Conservation (phyloP, 2,329 filamentous ascomycete species). For the Lachnellula willkommii region DNA sequence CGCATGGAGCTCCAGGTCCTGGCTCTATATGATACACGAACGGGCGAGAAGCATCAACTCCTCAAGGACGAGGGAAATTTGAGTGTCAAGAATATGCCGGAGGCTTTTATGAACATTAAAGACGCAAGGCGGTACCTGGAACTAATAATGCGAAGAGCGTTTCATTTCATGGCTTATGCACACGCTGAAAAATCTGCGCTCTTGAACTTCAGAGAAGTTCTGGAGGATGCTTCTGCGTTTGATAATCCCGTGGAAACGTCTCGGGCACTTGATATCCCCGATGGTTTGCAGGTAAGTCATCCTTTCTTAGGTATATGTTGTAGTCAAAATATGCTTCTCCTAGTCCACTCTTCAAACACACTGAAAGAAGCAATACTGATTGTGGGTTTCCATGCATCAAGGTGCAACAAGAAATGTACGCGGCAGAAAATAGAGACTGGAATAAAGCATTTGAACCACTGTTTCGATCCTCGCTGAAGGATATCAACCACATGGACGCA, state of each 20-base stretch:
- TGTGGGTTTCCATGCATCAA: conserved; percentile 1
- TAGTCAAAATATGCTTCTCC: background rate
- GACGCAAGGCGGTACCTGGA: conserved; percentile 18
- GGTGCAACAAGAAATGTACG: conserved; percentile 16
- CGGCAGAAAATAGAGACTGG: conserved; percentile 19
- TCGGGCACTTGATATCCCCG: background rate
- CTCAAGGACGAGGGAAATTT: conserved; percentile 14
- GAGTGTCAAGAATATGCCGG: conserved; percentile 16
- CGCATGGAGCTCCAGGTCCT: conserved; percentile 19
- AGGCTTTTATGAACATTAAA: conserved; percentile 11
- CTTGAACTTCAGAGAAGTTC: conserved; percentile 3
- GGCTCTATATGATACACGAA: conserved; percentile 10
- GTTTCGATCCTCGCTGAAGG: conserved; percentile 7
- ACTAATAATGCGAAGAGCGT: conserved; percentile 18
- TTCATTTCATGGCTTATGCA: conserved; percentile 18
- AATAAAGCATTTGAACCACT: conserved; percentile 18
- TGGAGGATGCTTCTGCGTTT: background rate
- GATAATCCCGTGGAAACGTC: background rate
- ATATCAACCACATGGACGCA: conserved; percentile 7
- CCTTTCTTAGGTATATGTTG: background rate
- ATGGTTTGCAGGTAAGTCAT: background rate
- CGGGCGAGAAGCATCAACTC: conserved; percentile 8
- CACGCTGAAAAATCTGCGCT: conserved; percentile 1
- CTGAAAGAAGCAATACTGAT: background rate
- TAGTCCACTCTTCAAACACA: background rate